A percentile compares a stretch with the other conserved stretches of the same genome.
Evolutionary conservation across 2,329 filamentous ascomycete species (phyloP).

Genomic region (Rhynchosporium graminicola): DNA sequence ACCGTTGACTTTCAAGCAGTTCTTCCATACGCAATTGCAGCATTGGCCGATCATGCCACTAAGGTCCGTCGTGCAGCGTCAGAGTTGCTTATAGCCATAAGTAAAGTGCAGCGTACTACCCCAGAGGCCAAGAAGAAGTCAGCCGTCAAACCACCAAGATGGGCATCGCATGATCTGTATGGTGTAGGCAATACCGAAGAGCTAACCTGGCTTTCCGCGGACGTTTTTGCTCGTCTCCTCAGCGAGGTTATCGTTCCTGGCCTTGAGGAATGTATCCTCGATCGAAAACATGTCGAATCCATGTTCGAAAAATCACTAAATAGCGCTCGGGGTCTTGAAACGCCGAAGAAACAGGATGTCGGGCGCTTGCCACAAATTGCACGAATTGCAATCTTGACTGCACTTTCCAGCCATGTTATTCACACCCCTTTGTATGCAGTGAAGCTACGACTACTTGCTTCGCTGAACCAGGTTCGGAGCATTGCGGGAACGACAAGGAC

Average conservation of each 20-base stretch:
- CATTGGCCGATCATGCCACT: slow-evolving; percentile 73
- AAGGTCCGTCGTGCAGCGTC: slow-evolving; percentile 76
- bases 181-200: slow-evolving; percentile 50
- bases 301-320: slow-evolving; percentile 63
- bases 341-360: slow-evolving; percentile 48
- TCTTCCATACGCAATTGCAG: slow-evolving; percentile 77
- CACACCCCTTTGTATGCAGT: slow-evolving; percentile 67
- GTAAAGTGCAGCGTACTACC: slow-evolving; percentile 47
- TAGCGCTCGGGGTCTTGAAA: slow-evolving; percentile 47
- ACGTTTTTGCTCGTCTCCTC: slow-evolving; percentile 62
- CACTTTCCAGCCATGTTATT: slow-evolving; percentile 72
- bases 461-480: slow-evolving; percentile 72
- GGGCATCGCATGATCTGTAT: slow-evolving; percentile 68
- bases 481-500: slow-evolving; percentile 70
- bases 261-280: slow-evolving; percentile 84
- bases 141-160: slow-evolving; percentile 44
- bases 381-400: slow-evolving; percentile 66
- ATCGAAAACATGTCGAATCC: slow-evolving; percentile 68
- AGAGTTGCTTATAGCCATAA: slow-evolving; percentile 61
- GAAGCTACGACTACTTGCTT: slow-evolving; percentile 70
- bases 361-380: slow-evolving; percentile 55
- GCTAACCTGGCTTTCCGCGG: slow-evolving; percentile 58
- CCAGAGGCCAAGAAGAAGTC: slow-evolving; percentile 46
- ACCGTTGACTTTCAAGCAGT: slow-evolving; percentile 73
- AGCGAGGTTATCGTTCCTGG: slow-evolving; percentile 68